Percentiles rank a stretch among this genome's conserved stretches.
phyloP scores from a whole-genome alignment of 257 asterid species.

The Solanum sparsipilum region DNA sequence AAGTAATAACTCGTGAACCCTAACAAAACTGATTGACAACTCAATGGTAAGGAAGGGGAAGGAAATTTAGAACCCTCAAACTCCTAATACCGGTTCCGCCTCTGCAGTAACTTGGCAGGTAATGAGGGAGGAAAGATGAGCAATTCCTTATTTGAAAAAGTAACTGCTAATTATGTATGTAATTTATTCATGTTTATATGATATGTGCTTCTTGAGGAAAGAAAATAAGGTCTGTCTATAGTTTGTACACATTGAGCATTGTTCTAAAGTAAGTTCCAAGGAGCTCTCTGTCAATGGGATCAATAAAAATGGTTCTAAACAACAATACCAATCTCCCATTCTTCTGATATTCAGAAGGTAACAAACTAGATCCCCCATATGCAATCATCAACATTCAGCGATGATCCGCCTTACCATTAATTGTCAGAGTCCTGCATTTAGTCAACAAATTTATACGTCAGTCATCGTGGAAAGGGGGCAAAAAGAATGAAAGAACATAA shows the following conservation, averaged over 20 bases:
- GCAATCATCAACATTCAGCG: slow-evolving; percentile 27
- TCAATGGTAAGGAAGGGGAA: too few relatives aligned
- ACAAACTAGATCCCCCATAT: slow-evolving; percentile 2
- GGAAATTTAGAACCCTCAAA: too few relatives aligned
- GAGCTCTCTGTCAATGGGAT: background rate
- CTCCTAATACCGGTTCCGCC: too few relatives aligned
- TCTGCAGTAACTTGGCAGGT: background rate
- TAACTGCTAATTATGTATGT: background rate
- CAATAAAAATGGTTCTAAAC: background rate
- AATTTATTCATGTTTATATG: background rate
- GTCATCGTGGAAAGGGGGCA: background rate
- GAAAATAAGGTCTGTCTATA: background rate
- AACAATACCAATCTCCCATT: background rate
- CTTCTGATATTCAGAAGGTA: slow-evolving; percentile 3
- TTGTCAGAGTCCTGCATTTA: slow-evolving; percentile 36
- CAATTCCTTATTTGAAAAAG: background rate
- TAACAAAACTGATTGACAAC: too few relatives aligned
- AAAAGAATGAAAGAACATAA: background rate
- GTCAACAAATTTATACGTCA: slow-evolving; percentile 3
- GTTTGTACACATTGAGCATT: background rate
- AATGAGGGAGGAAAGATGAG: slow-evolving; percentile 1
- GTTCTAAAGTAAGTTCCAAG: background rate
- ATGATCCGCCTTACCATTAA: slow-evolving; percentile 30
- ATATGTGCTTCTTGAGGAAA: background rate
- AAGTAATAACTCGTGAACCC: too few relatives aligned